Percentiles rank a stretch among this genome's conserved stretches.
These are phyloP conservation scores for Coniochaeta sp. DNA, from an alignment of 2,329 filamentous ascomycete genomes.

Conservation along the genomic window DNA sequence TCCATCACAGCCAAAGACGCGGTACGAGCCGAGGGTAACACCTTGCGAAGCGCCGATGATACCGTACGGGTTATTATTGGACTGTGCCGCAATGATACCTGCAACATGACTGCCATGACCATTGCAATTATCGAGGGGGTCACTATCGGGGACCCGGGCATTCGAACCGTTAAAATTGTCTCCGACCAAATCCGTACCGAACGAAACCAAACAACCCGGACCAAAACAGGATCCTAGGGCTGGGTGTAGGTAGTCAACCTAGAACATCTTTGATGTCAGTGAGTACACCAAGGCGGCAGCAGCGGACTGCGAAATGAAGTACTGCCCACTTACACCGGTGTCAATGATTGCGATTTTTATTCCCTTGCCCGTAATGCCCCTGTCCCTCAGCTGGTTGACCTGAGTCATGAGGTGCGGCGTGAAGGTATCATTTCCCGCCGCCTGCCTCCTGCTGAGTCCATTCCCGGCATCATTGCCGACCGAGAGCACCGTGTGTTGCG, in stretches of 20 bases:
- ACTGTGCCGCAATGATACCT: constrained; percentile 54
- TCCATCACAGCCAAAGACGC: constrained; percentile 49
- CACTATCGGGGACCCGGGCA: constrained; percentile 34
- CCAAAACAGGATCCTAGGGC: constrained; percentile 60
- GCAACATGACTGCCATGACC: constrained; percentile 57
- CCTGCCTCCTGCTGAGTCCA: constrained; percentile 22
- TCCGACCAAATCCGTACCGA: constrained; percentile 51
- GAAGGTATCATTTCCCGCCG: constrained; percentile 29
- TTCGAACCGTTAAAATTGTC: constrained; percentile 38
- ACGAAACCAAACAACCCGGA: constrained; percentile 46
- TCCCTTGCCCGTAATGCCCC: constrained; percentile 41
- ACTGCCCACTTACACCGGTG: constrained; percentile 37
- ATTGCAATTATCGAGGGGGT: constrained; percentile 46
- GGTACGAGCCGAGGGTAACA: constrained; percentile 48
- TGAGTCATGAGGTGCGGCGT: constrained; percentile 50
- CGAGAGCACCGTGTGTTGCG: constrained; percentile 36
- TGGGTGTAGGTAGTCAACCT: constrained; percentile 56
- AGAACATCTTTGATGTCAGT: constrained; percentile 9
- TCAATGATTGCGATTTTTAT: constrained; percentile 48
- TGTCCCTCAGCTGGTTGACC: constrained; percentile 42
- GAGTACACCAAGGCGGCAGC: background rate
- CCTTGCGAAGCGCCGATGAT: constrained; percentile 51
- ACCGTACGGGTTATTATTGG: constrained; percentile 44
- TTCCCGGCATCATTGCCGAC: constrained; percentile 24
- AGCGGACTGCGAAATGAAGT: background rate